These are phyloP conservation scores for Cordyceps militaris DNA, from an alignment of 2,329 filamentous ascomycete species.

Conservation along the genomic window DNA sequence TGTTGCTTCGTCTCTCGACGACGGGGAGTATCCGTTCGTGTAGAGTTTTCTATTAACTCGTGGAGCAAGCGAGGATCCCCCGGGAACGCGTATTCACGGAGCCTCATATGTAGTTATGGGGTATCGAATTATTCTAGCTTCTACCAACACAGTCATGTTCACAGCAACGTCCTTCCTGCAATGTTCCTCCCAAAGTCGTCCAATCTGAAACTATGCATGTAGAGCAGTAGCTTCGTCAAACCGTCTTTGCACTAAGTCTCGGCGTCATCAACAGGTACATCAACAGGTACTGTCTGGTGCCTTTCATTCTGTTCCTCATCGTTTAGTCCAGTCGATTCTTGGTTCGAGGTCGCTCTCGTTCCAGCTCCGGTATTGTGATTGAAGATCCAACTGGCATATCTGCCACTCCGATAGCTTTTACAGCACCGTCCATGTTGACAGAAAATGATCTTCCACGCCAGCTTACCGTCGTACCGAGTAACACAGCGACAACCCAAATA, in stretches of 20 bases:
- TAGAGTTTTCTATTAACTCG: no score
- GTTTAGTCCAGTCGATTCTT: slow-evolving; percentile 22
- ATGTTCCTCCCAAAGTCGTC: neutral
- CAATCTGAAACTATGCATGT: neutral
- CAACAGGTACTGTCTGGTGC: neutral
- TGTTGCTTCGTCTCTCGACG: no score
- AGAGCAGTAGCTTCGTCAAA: neutral
- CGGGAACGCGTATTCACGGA: neutral
- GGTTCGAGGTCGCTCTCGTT: slow-evolving; percentile 18
- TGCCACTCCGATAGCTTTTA: slow-evolving; percentile 38
- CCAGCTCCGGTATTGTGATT: slow-evolving; percentile 18
- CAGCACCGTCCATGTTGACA: slow-evolving; percentile 78
- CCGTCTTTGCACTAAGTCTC: neutral
- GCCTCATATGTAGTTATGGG: neutral
- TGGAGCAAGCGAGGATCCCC: neutral
- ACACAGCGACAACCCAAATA: slow-evolving; percentile 84
- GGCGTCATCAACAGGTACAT: neutral
- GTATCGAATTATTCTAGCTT: neutral
- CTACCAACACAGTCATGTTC: neutral
- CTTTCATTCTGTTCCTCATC: neutral
- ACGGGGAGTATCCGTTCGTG: no score
- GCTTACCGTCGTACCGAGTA: slow-evolving; percentile 76
- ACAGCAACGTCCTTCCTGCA: neutral
- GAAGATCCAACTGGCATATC: neutral
- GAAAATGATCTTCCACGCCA: slow-evolving; percentile 82